Conservation (phyloP, 2,329 filamentous ascomycete species). For the Thermothelomyces thermophilus region DNA sequence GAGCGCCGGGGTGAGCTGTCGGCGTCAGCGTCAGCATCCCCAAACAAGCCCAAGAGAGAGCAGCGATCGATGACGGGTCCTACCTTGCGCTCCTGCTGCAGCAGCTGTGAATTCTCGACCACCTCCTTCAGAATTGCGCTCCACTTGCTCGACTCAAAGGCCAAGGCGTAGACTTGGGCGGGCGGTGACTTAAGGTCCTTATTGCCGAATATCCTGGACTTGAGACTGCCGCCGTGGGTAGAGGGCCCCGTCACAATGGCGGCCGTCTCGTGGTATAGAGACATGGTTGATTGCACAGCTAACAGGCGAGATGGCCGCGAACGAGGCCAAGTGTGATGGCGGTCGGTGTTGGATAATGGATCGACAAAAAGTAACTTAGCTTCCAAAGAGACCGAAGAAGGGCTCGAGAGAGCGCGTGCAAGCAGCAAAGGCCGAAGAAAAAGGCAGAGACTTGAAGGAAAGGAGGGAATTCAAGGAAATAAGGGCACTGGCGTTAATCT, state of each 20-base stretch:
- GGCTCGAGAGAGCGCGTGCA: no score
- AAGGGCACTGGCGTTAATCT: no score
- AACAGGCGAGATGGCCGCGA: neutral
- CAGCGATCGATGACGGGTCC: conserved; percentile 20
- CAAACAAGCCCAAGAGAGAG: neutral
- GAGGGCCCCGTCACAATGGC: conserved; percentile 59
- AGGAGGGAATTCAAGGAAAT: no score
- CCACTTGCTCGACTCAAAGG: conserved; percentile 86
- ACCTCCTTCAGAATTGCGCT: conserved; percentile 78
- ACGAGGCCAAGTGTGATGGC: neutral
- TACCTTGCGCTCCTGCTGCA: conserved; percentile 81
- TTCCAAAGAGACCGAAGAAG: no score
- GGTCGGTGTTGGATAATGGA: no score
- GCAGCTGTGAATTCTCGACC: conserved; percentile 70
- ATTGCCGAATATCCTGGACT: conserved; percentile 73
- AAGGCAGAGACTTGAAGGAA: no score
- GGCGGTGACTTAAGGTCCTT: conserved; percentile 70
- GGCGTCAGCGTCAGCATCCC: neutral
- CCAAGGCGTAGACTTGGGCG: conserved; percentile 79
- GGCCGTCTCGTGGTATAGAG: conserved; percentile 88
- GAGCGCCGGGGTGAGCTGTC: conserved; percentile 70
- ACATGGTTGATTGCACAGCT: conserved; percentile 58
- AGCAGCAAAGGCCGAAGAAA: no score
- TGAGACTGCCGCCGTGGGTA: conserved; percentile 72
- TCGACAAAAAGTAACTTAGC: no score